A percentile compares a stretch with the other conserved stretches of the same genome.
These are phyloP conservation scores for Heimioporus sp. DNA, from an alignment of 768 basidiomycete species.

Conservation along the genomic window DNA sequence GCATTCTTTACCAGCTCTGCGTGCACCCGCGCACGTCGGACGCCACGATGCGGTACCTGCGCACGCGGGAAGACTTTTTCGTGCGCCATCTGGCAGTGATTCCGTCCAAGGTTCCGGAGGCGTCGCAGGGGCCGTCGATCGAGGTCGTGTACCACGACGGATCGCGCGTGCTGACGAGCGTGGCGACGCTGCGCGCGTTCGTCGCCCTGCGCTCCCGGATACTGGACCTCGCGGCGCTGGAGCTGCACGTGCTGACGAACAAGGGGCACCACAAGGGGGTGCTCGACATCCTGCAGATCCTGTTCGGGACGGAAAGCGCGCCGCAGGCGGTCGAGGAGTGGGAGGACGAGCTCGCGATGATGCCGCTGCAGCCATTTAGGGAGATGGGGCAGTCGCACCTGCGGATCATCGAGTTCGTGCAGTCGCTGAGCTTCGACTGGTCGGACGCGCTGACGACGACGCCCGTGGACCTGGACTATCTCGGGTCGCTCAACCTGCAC, in stretches of 20 bases:
- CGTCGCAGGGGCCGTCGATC: conserved; percentile 44
- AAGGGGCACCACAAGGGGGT: conserved; percentile 74
- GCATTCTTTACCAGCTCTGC: conserved; percentile 81
- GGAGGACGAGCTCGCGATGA: conserved; percentile 34
- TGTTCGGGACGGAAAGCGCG: conserved; percentile 67
- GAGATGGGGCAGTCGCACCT: conserved; percentile 82
- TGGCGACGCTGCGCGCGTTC: conserved; percentile 68
- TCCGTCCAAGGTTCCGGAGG: conserved; percentile 60
- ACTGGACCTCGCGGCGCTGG: conserved; percentile 82
- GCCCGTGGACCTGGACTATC: conserved; percentile 59
- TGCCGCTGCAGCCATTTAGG: conserved; percentile 53
- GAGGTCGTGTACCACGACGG: conserved; percentile 73
- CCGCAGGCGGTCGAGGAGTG: conserved; percentile 41
- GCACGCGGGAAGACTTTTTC: conserved; percentile 88
- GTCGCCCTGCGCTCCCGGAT: conserved; percentile 81
- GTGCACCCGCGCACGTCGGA: conserved; percentile 82
- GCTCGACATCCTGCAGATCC: conserved; percentile 70
- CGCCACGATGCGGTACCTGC: conserved; percentile 79
- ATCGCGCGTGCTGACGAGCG: conserved; percentile 63
- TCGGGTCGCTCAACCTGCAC: conserved; percentile 63
- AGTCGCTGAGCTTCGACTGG: conserved; percentile 89
- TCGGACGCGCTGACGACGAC: conserved; percentile 65
- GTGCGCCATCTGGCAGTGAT: conserved; percentile 78
- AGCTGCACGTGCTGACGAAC: conserved; percentile 82
- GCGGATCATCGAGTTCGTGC: conserved; percentile 84